Evolutionary conservation across 768 basidiomycete genomes (phyloP), one percentile per base, ranked within the genome.

Genomic region (Suillus variegatus): DNA sequence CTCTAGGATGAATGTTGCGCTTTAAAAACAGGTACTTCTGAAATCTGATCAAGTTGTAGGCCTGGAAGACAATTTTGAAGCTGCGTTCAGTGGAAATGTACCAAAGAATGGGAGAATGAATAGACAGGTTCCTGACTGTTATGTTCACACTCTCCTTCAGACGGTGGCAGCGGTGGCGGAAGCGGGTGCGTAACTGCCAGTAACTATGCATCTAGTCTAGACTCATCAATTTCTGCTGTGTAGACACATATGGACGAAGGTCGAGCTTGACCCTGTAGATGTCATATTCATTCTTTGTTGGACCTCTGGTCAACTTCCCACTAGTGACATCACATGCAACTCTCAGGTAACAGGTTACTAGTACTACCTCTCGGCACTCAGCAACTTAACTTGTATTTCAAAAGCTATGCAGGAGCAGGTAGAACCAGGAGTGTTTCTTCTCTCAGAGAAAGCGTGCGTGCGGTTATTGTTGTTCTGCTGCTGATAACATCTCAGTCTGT

Each of bases 241-340:
- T 72, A 95, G 91, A 97, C 91, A 95, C 72, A 73, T 98, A 54
- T 92, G 95, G 78, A 94, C 97, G 93, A 79, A 89, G 62, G 88
- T 99, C 64, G 82, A 97, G 2, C 96, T 32, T 32, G 32, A 99
- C 73, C 13, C 74, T 98, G 20, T 86, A 91, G 22, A 1, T 1
- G 80, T 32, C 32, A 79, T 43, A 73, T 97, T 10, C 85, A 84
- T 60, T 93, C 94, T 0, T 85, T 86, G 20, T 72, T 94, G 44
- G 93, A 97, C 72, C 79, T 98, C 18, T 85, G 32, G 76, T 96
- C 61, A 82, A 84, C 28, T 86, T 85, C 69, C 83, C 79, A n/a
- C 76, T 77, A 61, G 66, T 72, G 5, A 72, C 74, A 9, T 76
- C 75, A 14, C 18, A 62, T 70, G 32, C 8, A 32, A 67, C 36